A percentile compares a stretch with the other conserved stretches of the same genome.
Evolutionary conservation across 2,329 filamentous ascomycete genomes (phyloP).

Genomic region (Aspergillus thermomutatus): DNA sequence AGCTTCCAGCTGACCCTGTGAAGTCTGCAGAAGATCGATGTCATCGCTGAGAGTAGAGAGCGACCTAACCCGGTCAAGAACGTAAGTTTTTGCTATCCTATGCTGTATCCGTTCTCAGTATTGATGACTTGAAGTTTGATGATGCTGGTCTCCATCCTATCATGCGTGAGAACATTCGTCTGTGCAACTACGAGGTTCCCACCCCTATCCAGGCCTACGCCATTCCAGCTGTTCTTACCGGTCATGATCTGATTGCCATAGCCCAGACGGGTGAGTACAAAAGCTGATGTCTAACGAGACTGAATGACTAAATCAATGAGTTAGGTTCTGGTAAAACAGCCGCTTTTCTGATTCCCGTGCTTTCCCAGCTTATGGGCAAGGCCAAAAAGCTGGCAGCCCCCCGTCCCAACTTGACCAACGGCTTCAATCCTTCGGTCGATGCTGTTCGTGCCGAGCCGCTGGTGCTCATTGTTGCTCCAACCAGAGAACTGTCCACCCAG

Average conservation of each 20-base stretch:
- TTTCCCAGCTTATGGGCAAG: slow-evolving; percentile 94
- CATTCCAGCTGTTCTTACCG: slow-evolving; percentile 72
- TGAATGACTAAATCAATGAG: slow-evolving; percentile 7
- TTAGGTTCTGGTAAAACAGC: slow-evolving; percentile 94
- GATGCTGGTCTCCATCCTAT: slow-evolving; percentile 80
- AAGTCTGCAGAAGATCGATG: slow-evolving; percentile 48
- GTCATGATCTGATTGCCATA: slow-evolving; percentile 79
- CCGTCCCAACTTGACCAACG: slow-evolving; percentile 59
- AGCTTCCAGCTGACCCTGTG: slow-evolving; percentile 3
- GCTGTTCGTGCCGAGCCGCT: slow-evolving; percentile 76
- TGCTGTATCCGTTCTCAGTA: background rate
- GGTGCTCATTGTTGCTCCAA: slow-evolving; percentile 80
- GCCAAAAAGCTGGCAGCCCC: slow-evolving; percentile 79
- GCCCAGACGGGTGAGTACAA: slow-evolving; percentile 80
- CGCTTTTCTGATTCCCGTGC: slow-evolving; percentile 82
- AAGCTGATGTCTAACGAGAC: background rate
- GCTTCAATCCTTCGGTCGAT: slow-evolving; percentile 51
- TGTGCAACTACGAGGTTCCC: slow-evolving; percentile 67
- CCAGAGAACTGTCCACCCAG: slow-evolving; percentile 85
- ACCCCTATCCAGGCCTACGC: slow-evolving; percentile 87
- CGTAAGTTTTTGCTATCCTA: slow-evolving; percentile 38
- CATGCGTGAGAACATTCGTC: slow-evolving; percentile 72
- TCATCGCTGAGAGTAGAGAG: slow-evolving; percentile 48
- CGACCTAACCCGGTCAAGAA: slow-evolving; percentile 47
- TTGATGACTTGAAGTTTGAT: slow-evolving; percentile 55